Percentiles rank a stretch among this genome's conserved stretches.
These are phyloP conservation scores for Boletus vinaceobasis DNA, from an alignment of 768 basidiomycete genomes.

Conservation along the genomic window DNA sequence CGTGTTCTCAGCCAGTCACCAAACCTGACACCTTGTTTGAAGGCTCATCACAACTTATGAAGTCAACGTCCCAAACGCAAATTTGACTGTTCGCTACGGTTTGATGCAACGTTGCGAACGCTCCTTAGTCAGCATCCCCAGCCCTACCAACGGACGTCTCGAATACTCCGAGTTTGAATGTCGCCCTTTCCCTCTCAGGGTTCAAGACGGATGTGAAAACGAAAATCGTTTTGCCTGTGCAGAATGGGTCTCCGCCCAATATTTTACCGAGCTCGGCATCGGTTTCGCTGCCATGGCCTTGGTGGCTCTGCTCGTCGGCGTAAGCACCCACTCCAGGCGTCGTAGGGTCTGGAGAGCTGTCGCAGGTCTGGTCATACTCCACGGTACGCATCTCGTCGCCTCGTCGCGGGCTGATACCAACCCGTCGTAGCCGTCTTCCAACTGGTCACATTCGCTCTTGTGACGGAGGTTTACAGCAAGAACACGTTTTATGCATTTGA, in stretches of 20 bases:
- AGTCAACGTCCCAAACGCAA: slow-evolving; percentile 44
- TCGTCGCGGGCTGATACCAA: neutral
- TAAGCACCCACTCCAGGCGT: slow-evolving; percentile 69
- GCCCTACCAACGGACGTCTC: slow-evolving; percentile 39
- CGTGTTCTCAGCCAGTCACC: slow-evolving; percentile 12
- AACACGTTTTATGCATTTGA: slow-evolving; percentile 49
- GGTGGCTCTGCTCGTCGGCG: slow-evolving; percentile 58
- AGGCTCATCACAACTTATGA: slow-evolving; percentile 39
- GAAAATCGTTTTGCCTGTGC: slow-evolving; percentile 60
- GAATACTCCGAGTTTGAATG: slow-evolving; percentile 59
- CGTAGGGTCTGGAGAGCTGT: slow-evolving; percentile 76
- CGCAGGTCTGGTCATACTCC: slow-evolving; percentile 58
- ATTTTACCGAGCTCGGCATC: slow-evolving; percentile 58
- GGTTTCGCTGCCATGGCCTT: slow-evolving; percentile 62
- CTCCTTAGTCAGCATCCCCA: slow-evolving; percentile 45
- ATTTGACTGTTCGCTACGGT: slow-evolving; percentile 55
- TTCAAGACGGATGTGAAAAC: slow-evolving; percentile 43
- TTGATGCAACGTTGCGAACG: slow-evolving; percentile 57
- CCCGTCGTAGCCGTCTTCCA: slow-evolving; percentile 49
- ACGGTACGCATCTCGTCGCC: slow-evolving; percentile 38
- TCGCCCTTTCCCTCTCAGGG: slow-evolving; percentile 59
- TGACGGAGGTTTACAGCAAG: slow-evolving; percentile 57
- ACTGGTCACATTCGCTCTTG: slow-evolving; percentile 57
- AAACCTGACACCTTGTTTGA: slow-evolving; percentile 30
- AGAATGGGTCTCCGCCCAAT: slow-evolving; percentile 69